A percentile compares a stretch with the other conserved stretches of the same genome.
Conservation (phyloP, 1,284 basidiomycete genomes). For the Ustilago nuda region DNA sequence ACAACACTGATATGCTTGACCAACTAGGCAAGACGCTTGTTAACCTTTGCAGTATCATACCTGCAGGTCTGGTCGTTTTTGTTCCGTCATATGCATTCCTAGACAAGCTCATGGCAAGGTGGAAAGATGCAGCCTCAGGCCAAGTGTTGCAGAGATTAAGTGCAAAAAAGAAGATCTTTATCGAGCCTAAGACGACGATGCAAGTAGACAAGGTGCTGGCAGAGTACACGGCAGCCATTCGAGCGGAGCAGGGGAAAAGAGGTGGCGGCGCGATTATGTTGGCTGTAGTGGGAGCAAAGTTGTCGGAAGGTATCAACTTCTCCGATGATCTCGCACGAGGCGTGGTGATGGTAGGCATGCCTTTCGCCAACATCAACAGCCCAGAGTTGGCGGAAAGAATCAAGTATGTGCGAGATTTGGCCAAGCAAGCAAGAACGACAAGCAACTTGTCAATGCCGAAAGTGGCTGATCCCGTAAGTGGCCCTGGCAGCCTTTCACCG, state of each 20-base stretch:
- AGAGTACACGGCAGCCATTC: conserved; percentile 79
- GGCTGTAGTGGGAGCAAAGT: conserved; percentile 94
- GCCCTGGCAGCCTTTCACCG: not conserved
- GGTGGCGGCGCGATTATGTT: conserved; percentile 71
- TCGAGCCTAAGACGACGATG: conserved; percentile 82
- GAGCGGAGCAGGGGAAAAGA: conserved; percentile 3
- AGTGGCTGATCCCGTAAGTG: conserved; percentile 32
- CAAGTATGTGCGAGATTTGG: conserved; percentile 70
- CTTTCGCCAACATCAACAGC: conserved; percentile 91
- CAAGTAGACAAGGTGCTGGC: conserved; percentile 83
- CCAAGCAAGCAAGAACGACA: conserved; percentile 11
- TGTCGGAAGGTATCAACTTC: conserved; percentile 97
- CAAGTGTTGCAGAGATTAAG: conserved; percentile 77
- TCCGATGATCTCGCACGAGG: conserved; percentile 83
- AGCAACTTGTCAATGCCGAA: not conserved
- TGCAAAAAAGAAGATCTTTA: conserved; percentile 86
- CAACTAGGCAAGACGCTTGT: conserved; percentile 86
- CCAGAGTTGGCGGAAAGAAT: conserved; percentile 90
- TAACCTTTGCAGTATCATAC: conserved; percentile 82
- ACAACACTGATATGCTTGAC: conserved; percentile 78
- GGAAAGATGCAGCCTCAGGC: conserved; percentile 73
- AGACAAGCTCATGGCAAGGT: conserved; percentile 76
- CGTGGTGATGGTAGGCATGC: conserved; percentile 87
- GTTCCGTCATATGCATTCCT: conserved; percentile 92
- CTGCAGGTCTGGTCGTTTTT: conserved; percentile 91